A percentile compares a stretch with the other conserved stretches of the same genome.
phyloP scores from a whole-genome alignment of 176 grass and related monocot genomes.

The Stipa capillata region DNA sequence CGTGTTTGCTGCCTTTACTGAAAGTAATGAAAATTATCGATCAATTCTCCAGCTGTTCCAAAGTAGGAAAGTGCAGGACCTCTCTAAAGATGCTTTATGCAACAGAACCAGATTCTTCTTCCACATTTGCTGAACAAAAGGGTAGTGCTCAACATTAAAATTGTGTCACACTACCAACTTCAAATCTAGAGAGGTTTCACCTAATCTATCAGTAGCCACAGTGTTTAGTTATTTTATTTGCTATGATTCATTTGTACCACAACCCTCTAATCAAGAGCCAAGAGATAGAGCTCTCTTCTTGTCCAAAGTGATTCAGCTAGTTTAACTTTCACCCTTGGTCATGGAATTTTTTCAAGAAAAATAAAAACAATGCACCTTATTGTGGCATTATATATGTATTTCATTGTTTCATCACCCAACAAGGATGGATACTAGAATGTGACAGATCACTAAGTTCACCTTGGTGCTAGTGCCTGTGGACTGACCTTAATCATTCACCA shows the following conservation, averaged over 20 bases:
- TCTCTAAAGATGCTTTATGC: slow-evolving; percentile 35
- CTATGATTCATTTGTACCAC: not conserved
- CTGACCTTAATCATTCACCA: not conserved
- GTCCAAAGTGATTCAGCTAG: not conserved
- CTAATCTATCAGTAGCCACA: slow-evolving; percentile 3
- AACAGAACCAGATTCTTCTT: slow-evolving; percentile 60
- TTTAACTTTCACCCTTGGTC: too few species aligned
- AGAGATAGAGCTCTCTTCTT: slow-evolving; percentile 1
- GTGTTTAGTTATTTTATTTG: not conserved
- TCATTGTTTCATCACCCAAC: not conserved
- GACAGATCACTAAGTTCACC: not conserved
- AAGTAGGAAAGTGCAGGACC: slow-evolving; percentile 22
- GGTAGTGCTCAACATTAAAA: not conserved
- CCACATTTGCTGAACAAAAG: slow-evolving; percentile 24
- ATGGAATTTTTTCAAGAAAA: not conserved
- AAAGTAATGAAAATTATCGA: slow-evolving; percentile 17
- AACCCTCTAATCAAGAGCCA: not conserved
- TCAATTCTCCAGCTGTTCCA: slow-evolving; percentile 11
- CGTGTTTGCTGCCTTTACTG: slow-evolving; percentile 12
- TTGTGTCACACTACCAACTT: slow-evolving; percentile 8
- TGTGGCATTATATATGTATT: slow-evolving; percentile 7
- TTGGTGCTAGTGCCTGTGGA: not conserved
- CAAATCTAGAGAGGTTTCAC: not conserved
- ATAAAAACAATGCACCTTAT: not conserved
- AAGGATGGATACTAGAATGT: slow-evolving; percentile 17